Conservation (phyloP, 2,329 filamentous ascomycete species). For the Venturia asperata region DNA sequence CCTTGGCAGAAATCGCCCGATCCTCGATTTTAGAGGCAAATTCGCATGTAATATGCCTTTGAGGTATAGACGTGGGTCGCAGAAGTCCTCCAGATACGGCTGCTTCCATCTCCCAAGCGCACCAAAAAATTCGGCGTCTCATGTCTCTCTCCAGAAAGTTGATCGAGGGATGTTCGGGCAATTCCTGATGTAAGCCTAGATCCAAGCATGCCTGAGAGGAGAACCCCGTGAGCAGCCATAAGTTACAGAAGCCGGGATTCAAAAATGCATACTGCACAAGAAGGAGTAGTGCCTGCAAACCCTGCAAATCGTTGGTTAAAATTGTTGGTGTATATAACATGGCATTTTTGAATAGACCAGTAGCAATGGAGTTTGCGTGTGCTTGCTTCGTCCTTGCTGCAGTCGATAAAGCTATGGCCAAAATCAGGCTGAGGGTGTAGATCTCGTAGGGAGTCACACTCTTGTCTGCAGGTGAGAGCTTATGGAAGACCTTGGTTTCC, state of each 20-base stretch:
- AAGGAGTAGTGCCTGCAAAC: conserved; percentile 31
- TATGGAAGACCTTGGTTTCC: conserved; percentile 22
- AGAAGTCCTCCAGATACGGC: conserved; percentile 31
- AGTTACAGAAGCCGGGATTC: conserved; percentile 32
- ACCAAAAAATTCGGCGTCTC: conserved; percentile 33
- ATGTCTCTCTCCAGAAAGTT: conserved; percentile 31
- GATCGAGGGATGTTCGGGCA: conserved; percentile 27
- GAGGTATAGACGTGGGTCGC: conserved; percentile 29
- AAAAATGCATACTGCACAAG: conserved; percentile 33
- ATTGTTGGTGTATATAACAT: conserved; percentile 33
- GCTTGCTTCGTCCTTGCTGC: conserved; percentile 30
- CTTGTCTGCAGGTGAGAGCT: conserved; percentile 29
- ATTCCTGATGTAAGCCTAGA: conserved; percentile 32
- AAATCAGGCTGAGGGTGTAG: conserved; percentile 32
- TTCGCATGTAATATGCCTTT: conserved; percentile 27
- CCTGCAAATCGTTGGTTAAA: conserved; percentile 31
- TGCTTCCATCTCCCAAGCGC: conserved; percentile 34
- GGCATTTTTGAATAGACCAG: conserved; percentile 30
- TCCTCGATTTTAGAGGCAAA: conserved; percentile 32
- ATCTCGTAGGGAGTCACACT: conserved; percentile 28
- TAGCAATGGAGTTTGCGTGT: conserved; percentile 30
- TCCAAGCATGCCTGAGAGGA: conserved; percentile 33
- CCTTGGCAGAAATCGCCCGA: conserved; percentile 28
- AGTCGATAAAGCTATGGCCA: conserved; percentile 33
- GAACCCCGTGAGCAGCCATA: conserved; percentile 33